Percentiles rank a stretch among this genome's conserved stretches.
These are phyloP conservation scores for Cladophialophora exuberans DNA, from an alignment of 2,329 filamentous ascomycete species.

Conservation along the genomic window DNA sequence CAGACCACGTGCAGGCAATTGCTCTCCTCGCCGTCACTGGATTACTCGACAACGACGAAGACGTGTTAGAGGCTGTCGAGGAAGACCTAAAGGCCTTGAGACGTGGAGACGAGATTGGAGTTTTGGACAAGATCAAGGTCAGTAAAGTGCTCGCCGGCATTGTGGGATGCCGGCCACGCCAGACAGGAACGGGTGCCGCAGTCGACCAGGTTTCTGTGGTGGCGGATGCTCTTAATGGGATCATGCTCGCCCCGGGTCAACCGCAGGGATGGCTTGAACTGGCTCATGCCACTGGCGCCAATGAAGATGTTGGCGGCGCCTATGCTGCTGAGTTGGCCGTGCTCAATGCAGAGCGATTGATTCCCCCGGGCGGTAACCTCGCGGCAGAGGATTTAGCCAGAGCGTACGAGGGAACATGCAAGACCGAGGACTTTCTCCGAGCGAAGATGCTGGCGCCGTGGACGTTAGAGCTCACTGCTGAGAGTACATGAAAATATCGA, in stretches of 20 bases:
- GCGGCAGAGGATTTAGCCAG: conserved; percentile 70
- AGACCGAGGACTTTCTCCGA: conserved; percentile 72
- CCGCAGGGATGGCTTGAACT: conserved; percentile 81
- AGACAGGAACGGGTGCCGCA: conserved; percentile 41
- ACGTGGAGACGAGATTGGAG: conserved; percentile 65
- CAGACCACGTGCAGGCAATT: conserved; percentile 77
- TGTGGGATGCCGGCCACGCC: conserved; percentile 60
- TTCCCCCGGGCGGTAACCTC: conserved; percentile 72
- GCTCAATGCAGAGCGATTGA: conserved; percentile 72
- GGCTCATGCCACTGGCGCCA: conserved; percentile 60
- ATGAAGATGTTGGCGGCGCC: conserved; percentile 48
- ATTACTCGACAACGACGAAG: conserved; percentile 75
- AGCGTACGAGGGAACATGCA: conserved; percentile 75
- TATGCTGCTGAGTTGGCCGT: conserved; percentile 76
- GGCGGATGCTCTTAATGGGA: conserved; percentile 71
- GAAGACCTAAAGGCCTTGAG: conserved; percentile 76
- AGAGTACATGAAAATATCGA: background rate
- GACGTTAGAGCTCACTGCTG: conserved; percentile 44
- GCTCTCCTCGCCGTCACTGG: conserved; percentile 83
- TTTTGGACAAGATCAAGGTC: conserved; percentile 68
- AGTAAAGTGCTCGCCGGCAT: conserved; percentile 77
- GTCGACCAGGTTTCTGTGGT: conserved; percentile 54
- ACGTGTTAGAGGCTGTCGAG: conserved; percentile 77
- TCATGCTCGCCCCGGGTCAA: conserved; percentile 79
- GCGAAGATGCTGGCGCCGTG: conserved; percentile 83